Percentiles rank a stretch among this genome's conserved stretches.
phyloP scores from a whole-genome alignment of 805 yeast species.

The Yarrowia yakushimensis region DNA sequence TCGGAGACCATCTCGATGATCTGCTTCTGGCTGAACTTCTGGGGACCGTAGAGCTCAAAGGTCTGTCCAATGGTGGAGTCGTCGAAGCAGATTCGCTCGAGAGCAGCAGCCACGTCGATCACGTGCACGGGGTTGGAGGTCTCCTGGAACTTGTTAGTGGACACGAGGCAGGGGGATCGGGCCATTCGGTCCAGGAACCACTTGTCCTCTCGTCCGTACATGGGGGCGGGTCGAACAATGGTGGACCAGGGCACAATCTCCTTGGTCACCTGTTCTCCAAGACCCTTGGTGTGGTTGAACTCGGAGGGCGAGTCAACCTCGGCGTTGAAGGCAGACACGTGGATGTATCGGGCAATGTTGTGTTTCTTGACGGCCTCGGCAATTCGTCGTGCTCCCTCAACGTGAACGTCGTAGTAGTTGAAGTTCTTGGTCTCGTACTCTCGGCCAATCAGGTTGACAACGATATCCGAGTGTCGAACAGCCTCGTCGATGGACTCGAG shows the following conservation, averaged over 20 bases:
- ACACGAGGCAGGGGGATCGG: constrained; percentile 55
- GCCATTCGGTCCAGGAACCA: constrained; percentile 58
- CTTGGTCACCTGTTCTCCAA: constrained; percentile 68
- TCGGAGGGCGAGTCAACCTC: constrained; percentile 61
- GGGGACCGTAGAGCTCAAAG: constrained; percentile 72
- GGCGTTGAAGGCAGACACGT: constrained; percentile 78
- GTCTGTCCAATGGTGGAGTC: constrained; percentile 75
- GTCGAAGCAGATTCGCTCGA: constrained; percentile 75
- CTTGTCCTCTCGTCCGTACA: constrained; percentile 71
- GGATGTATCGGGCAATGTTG: constrained; percentile 69
- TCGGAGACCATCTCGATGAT: constrained; percentile 68
- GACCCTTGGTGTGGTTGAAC: constrained; percentile 75
- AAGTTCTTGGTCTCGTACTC: constrained; percentile 76
- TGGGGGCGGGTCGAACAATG: constrained; percentile 79
- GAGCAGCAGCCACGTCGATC: constrained; percentile 70
- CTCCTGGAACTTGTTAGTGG: constrained; percentile 63
- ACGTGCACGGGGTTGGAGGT: constrained; percentile 69
- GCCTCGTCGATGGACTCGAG: constrained; percentile 69
- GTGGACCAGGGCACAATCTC: constrained; percentile 71
- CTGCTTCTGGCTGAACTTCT: constrained; percentile 56
- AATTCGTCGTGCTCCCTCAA: constrained; percentile 73
- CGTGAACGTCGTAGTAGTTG: constrained; percentile 76
- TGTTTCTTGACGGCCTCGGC: constrained; percentile 67
- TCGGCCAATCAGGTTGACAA: constrained; percentile 73
- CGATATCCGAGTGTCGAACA: constrained; percentile 78